Evolutionary conservation across 257 asterid genomes (phyloP), one percentile per base, ranked within the genome.

Genomic region (Cordia subcordata): DNA sequence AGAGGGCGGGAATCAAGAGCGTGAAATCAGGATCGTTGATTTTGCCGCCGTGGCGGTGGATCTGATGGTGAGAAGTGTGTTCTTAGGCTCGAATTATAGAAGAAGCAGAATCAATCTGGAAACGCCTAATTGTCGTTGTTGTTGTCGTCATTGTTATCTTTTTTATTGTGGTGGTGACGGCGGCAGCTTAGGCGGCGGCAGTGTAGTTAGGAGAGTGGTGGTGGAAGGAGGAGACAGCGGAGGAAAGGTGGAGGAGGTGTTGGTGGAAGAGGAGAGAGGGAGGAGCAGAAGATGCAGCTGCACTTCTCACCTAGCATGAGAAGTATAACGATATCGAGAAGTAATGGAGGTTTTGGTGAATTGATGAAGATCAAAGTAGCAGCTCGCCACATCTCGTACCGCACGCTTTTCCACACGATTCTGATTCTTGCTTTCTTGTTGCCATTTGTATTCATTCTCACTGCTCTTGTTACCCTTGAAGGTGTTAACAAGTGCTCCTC

Each of bases 271-370:
- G 49, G 68, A 37, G 66, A 65, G 16, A 49, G 23, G 20, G 58
- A 76, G 61, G 77, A 84, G 94, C 88, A 82, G 95, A 93, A 83
- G 95, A 93, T 93, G 99, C 97, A 89, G 97, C 97, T 93, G 92
- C 97, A 86, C 90, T 89, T 93, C 88, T 93, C 99, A 77, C 96
- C 97, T 81, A 85, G 96, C 92, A 93, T 90, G 97, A 87, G 97
- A 89, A 93, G 99, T 82, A 83, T 93, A 83, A 93, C 99, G 64
- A 89, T 93, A 82, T 92, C 96, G 67, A 79, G 87, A 79, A 69
- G 46, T 46, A n/a, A 21, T 46, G 47, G 47, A 10, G 47, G 47
- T 4, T 53, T 60, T 61, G 78, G 75, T 33, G 76, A 75, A 53
- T 82, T 81, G 27, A 94, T 87, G 76, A 83, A 84, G 90, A 91